Evolutionary conservation across 495 filamentous ascomycete species (phyloP).

Genomic region (Aspergillus nanangensis): DNA sequence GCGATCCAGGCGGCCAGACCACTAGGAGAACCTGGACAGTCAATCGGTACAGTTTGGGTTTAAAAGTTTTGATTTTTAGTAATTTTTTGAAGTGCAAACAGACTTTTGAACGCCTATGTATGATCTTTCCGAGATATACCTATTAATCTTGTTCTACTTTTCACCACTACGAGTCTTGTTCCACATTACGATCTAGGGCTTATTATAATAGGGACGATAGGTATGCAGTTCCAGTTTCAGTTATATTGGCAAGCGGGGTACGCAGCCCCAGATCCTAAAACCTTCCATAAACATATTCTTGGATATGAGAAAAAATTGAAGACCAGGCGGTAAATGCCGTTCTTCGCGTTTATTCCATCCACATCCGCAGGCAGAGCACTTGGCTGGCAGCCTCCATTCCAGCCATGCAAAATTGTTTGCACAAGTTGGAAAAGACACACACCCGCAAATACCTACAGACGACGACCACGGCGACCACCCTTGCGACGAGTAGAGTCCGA

Average conservation of each 20-base stretch:
- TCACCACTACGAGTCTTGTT: no score
- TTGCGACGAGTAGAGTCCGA: constrained; percentile 98
- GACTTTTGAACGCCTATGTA: no score
- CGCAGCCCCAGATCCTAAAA: constrained; percentile 18
- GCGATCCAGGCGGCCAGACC: no score
- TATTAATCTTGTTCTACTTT: no score
- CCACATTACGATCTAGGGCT: no score
- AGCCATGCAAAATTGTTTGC: constrained; percentile 25
- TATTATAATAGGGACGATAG: no score
- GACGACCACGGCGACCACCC: constrained; percentile 99
- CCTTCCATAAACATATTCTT: constrained; percentile 20
- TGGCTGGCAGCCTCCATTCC: constrained; percentile 33
- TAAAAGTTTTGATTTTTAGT: no score
- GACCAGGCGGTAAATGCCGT: constrained; percentile 54
- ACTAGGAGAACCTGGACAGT: no score
- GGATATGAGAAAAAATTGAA: constrained; percentile 45
- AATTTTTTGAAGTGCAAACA: no score
- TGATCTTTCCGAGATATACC: no score
- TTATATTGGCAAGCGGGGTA: constrained; percentile 13
- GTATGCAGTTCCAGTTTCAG: constrained; percentile 5
- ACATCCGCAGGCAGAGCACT: constrained; percentile 36
- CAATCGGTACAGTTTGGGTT: no score
- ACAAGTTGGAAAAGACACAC: constrained; percentile 22
- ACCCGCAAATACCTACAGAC: constrained; percentile 67
- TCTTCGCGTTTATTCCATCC: constrained; percentile 57